phyloP scores from a whole-genome alignment of 441 rosid species.

The Populus hybrid region DNA sequence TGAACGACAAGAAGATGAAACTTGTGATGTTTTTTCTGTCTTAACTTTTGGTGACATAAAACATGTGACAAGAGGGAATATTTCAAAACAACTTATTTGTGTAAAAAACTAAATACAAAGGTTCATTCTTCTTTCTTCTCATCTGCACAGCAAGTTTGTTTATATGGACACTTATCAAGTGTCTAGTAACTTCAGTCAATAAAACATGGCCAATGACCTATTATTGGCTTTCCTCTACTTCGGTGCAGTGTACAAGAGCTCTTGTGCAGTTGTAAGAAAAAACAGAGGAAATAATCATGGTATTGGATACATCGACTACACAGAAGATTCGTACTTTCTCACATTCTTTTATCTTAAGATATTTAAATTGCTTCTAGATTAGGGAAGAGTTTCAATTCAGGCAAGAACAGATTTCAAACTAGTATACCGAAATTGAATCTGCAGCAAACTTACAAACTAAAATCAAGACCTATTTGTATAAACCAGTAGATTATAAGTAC shows the following conservation, averaged over 20 bases:
- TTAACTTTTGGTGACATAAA: background rate
- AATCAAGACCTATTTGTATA: constrained; percentile 7
- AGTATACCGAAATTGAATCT: background rate
- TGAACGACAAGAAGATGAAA: constrained; percentile 19
- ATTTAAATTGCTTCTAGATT: background rate
- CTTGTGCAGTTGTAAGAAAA: background rate
- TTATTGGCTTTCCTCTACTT: background rate
- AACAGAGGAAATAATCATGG: background rate
- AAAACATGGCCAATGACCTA: background rate
- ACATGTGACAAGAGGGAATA: background rate
- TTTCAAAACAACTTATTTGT: constrained; percentile 5
- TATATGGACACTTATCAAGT: background rate
- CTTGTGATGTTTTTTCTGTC: constrained; percentile 6
- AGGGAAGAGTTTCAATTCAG: background rate
- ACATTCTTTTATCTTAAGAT: background rate
- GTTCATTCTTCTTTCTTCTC: background rate
- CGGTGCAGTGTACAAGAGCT: background rate
- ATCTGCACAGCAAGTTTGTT: background rate
- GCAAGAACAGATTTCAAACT: background rate
- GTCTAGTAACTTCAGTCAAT: background rate
- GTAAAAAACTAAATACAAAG: background rate
- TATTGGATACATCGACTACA: background rate
- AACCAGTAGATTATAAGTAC: constrained; percentile 4
- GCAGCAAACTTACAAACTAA: background rate
- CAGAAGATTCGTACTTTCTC: background rate